A percentile compares a stretch with the other conserved stretches of the same genome.
Conservation (phyloP, 2,329 filamentous ascomycete genomes). For the Diaporthe aspalathi region DNA sequence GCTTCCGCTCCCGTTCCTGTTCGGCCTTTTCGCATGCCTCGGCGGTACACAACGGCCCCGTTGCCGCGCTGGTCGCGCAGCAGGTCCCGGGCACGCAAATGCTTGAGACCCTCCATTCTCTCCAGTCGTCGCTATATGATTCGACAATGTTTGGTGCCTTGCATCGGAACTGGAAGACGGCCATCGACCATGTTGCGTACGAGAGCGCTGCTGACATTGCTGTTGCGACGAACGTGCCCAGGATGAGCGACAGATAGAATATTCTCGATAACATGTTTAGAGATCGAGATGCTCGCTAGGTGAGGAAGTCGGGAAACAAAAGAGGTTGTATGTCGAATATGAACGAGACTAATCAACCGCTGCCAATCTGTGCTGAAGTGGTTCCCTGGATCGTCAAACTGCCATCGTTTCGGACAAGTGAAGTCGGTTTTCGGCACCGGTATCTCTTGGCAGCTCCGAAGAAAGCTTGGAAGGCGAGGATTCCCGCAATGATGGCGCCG, state of each 20-base stretch:
- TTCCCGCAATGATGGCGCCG: not conserved
- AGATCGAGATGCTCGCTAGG: not conserved
- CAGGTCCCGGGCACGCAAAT: conserved; percentile 36
- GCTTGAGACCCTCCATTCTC: conserved; percentile 36
- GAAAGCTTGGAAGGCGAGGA: not conserved
- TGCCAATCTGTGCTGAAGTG: not conserved
- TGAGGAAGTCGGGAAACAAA: not conserved
- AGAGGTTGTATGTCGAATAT: not conserved
- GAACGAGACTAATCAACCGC: not conserved
- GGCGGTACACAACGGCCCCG: conserved; percentile 34
- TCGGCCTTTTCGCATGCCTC: conserved; percentile 34
- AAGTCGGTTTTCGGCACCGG: not conserved
- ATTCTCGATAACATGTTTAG: not conserved
- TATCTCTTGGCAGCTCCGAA: not conserved
- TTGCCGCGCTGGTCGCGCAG: conserved; percentile 32
- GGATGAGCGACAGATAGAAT: conserved; percentile 4
- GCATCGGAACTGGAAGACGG: conserved; percentile 35
- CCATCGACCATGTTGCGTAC: conserved; percentile 33
- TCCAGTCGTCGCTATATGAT: conserved; percentile 22
- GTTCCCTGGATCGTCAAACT: conserved; percentile 9
- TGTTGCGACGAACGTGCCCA: not conserved
- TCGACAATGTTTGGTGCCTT: conserved; percentile 35
- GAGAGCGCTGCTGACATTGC: conserved; percentile 11
- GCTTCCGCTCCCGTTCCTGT: conserved; percentile 26
- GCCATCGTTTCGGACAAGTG: not conserved